Percentiles rank a stretch among this genome's conserved stretches.
phyloP scores from a whole-genome alignment of 805 yeast genomes.

The Peterozyma toletana region DNA sequence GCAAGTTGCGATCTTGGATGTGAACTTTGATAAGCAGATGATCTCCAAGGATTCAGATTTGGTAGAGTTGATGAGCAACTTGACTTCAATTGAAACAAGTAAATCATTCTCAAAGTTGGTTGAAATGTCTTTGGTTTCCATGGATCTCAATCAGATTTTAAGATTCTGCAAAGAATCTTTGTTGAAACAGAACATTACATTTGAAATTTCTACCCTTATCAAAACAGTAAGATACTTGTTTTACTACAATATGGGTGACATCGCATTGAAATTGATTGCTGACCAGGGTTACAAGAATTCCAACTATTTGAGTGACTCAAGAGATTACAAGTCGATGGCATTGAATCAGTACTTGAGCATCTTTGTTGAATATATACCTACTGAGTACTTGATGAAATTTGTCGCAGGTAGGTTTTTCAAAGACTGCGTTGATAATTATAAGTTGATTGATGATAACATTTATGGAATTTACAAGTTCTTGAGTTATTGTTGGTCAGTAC shows the following conservation, averaged over 20 bases:
- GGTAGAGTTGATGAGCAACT: slow-evolving; percentile 4
- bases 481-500: slow-evolving; percentile 6
- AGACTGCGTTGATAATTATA: slow-evolving; percentile 23
- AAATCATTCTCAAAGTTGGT: slow-evolving; percentile 16
- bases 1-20: slow-evolving; percentile 21
- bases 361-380: slow-evolving; percentile 19
- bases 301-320: too few species aligned
- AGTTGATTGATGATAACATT: slow-evolving; percentile 24
- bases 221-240: slow-evolving; percentile 15
- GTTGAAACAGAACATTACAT: slow-evolving; percentile 17
- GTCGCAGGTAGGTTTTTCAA: slow-evolving; percentile 20
- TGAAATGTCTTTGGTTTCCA: slow-evolving; percentile 11
- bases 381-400: slow-evolving; percentile 11
- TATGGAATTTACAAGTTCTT: slow-evolving; percentile 26
- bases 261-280: slow-evolving; percentile 18
- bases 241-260: not conserved
- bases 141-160: slow-evolving; percentile 18
- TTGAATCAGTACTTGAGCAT: slow-evolving; percentile 21
- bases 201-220: slow-evolving; percentile 16
- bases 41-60: slow-evolving; percentile 2
- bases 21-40: slow-evolving; percentile 19
- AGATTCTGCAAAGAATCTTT: slow-evolving; percentile 21
- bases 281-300: slow-evolving; percentile 23
- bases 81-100: slow-evolving; percentile 5
- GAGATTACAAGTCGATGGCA: slow-evolving; percentile 1